Percentiles rank a stretch among this genome's conserved stretches.
phyloP scores from a whole-genome alignment of 2,329 filamentous ascomycete species.

The Cadophora sp. region DNA sequence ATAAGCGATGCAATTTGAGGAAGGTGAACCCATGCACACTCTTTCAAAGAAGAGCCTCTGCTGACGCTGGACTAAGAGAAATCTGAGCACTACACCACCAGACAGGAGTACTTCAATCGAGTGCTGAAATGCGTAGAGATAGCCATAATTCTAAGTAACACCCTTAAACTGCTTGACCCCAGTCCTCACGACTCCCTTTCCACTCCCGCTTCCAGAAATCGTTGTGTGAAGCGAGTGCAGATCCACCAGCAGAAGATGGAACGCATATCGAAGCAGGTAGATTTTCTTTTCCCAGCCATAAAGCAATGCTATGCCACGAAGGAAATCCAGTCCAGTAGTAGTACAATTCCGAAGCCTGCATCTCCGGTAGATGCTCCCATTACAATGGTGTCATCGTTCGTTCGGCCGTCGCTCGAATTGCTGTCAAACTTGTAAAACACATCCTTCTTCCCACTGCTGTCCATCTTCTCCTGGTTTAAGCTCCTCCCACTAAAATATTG shows the following conservation, averaged over 20 bases:
- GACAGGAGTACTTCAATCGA: not conserved
- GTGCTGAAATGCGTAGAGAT: not conserved
- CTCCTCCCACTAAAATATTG: constrained; percentile 55
- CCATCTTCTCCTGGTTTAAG: constrained; percentile 31
- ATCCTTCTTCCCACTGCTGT: not conserved
- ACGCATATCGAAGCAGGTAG: constrained; percentile 19
- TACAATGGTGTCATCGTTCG: constrained; percentile 12
- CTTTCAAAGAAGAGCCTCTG: not conserved
- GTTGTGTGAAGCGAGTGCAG: not conserved
- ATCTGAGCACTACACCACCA: not conserved
- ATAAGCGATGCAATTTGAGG: not conserved
- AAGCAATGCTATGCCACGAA: constrained; percentile 27
- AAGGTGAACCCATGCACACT: not conserved
- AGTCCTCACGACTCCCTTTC: not conserved
- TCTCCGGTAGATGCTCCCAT: constrained; percentile 23
- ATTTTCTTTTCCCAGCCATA: constrained; percentile 29
- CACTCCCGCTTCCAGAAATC: not conserved
- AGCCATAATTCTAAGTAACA: not conserved
- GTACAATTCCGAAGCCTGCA: constrained; percentile 29
- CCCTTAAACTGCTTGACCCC: not conserved
- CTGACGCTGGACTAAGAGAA: not conserved
- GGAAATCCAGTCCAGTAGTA: constrained; percentile 32
- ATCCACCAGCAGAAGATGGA: not conserved
- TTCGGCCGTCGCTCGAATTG: constrained; percentile 5
- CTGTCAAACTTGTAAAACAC: constrained; percentile 11